A percentile compares a stretch with the other conserved stretches of the same genome.
These are phyloP conservation scores for Trichosanthes cucumerina DNA, from an alignment of 306 rosid genomes.

Conservation along the genomic window DNA sequence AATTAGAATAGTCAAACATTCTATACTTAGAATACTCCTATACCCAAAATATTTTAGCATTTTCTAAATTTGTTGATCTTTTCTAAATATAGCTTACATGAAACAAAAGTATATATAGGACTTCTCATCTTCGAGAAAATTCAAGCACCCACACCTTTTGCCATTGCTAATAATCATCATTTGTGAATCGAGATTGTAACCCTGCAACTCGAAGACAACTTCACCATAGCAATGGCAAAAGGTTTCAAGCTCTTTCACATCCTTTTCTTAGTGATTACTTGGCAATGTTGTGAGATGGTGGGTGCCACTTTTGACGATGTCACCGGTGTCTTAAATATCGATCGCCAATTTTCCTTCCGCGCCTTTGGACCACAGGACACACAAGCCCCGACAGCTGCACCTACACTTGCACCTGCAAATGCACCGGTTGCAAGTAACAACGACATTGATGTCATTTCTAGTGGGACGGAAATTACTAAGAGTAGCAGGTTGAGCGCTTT, in stretches of 20 bases:
- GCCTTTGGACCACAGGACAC: neutral
- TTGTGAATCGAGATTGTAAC: neutral
- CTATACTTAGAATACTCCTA: too few relatives aligned
- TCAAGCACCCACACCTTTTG: neutral
- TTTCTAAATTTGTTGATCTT: too few relatives aligned
- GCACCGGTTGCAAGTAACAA: too few relatives aligned
- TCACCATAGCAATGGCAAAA: neutral
- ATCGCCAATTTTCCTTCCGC: neutral
- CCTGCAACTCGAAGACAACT: neutral
- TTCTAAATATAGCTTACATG: neutral
- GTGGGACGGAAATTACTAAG: too few relatives aligned
- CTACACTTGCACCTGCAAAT: too few relatives aligned
- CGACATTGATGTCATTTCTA: too few relatives aligned
- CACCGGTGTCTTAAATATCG: neutral
- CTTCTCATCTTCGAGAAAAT: neutral
- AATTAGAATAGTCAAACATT: too few relatives aligned
- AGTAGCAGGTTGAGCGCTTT: too few relatives aligned
- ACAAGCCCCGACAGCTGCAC: too few relatives aligned
- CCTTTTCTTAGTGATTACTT: neutral
- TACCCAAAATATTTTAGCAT: too few relatives aligned
- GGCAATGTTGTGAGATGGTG: neutral
- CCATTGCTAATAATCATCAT: neutral
- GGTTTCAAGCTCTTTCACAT: neutral
- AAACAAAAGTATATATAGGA: neutral
- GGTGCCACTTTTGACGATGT: neutral